Conservation (phyloP, 352 stramenopile species). For the Elongisporangium anandrum region DNA sequence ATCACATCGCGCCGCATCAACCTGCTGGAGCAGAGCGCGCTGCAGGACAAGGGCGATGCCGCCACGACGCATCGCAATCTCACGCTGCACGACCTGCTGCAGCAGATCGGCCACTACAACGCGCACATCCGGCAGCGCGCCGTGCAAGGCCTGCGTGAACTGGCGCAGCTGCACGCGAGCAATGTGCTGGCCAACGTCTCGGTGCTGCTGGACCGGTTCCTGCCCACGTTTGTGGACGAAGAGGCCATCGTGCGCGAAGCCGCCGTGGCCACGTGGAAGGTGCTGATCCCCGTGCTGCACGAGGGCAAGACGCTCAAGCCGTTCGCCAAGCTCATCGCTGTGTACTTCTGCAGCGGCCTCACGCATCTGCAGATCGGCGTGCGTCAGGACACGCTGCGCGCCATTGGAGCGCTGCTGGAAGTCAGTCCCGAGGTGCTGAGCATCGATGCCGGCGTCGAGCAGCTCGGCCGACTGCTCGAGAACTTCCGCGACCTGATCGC, state of each 20-base stretch:
- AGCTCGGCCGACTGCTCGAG: constrained; percentile 62
- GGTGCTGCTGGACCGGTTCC: constrained; percentile 71
- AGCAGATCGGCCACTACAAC: constrained; percentile 76
- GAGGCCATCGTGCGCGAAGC: constrained; percentile 76
- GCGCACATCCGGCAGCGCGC: constrained; percentile 70
- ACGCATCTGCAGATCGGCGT: constrained; percentile 78
- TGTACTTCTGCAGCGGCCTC: constrained; percentile 78
- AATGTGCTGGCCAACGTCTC: constrained; percentile 72
- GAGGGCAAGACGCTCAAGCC: constrained; percentile 47
- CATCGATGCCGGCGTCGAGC: constrained; percentile 43
- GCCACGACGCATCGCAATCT: constrained; percentile 59
- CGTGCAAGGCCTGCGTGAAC: constrained; percentile 58
- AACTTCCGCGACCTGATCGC: constrained; percentile 77
- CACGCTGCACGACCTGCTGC: constrained; percentile 63
- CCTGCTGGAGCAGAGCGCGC: constrained; percentile 72
- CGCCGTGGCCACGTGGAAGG: constrained; percentile 61
- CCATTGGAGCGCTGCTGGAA: constrained; percentile 67
- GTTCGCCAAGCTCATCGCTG: constrained; percentile 67
- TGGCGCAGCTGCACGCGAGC: constrained; percentile 38
- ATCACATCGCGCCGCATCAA: constrained; percentile 79
- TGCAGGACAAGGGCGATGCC: constrained; percentile 63
- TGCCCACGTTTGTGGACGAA: constrained; percentile 70
- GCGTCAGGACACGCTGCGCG: constrained; percentile 61
- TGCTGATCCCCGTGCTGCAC: constrained; percentile 51
- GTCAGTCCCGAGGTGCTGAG: constrained; percentile 49